phyloP scores from a whole-genome alignment of 768 basidiomycete genomes.

The Megacollybia marginata region DNA sequence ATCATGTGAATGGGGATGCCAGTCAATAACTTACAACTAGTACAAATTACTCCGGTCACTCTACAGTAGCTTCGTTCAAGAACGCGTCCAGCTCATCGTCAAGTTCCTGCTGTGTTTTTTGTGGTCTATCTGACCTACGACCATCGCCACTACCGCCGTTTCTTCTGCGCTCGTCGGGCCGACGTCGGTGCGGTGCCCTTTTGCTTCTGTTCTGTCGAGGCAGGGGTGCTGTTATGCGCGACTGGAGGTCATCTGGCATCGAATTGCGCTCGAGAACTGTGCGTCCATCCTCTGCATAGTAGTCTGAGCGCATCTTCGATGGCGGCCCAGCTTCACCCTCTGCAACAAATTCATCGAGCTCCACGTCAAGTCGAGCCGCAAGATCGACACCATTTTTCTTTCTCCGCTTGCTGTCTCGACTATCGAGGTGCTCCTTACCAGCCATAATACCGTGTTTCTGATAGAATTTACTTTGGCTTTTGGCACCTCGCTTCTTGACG shows the following conservation, averaged over 20 bases:
- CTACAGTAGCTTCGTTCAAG: slow-evolving; percentile 33
- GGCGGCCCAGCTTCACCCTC: slow-evolving; percentile 38
- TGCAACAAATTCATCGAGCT: slow-evolving; percentile 63
- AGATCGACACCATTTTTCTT: slow-evolving; percentile 27
- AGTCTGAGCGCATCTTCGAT: slow-evolving; percentile 66
- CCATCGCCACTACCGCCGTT: slow-evolving; percentile 6
- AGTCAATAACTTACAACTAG: too few relatives aligned
- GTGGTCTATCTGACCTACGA: slow-evolving; percentile 29
- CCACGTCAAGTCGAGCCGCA: slow-evolving; percentile 49
- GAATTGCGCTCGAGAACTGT: slow-evolving; percentile 45
- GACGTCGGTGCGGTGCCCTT: slow-evolving; percentile 10
- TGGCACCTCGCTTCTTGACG: slow-evolving; percentile 73
- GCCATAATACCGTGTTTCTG: slow-evolving; percentile 59
- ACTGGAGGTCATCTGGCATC: slow-evolving; percentile 26
- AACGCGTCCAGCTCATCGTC: slow-evolving; percentile 83
- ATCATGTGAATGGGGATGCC: too few relatives aligned
- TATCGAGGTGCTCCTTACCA: slow-evolving; percentile 48
- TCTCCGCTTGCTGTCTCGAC: slow-evolving; percentile 18
- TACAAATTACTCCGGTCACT: too few relatives aligned
- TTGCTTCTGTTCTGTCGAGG: slow-evolving; percentile 31
- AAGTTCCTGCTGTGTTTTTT: slow-evolving; percentile 66
- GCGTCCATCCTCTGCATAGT: slow-evolving; percentile 41
- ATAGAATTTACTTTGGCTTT: slow-evolving; percentile 71
- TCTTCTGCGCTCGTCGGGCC: slow-evolving; percentile 8
- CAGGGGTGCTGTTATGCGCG: slow-evolving; percentile 38